phyloP scores from a whole-genome alignment of 2,329 filamentous ascomycete species.

The Colletotrichum zoysiae region DNA sequence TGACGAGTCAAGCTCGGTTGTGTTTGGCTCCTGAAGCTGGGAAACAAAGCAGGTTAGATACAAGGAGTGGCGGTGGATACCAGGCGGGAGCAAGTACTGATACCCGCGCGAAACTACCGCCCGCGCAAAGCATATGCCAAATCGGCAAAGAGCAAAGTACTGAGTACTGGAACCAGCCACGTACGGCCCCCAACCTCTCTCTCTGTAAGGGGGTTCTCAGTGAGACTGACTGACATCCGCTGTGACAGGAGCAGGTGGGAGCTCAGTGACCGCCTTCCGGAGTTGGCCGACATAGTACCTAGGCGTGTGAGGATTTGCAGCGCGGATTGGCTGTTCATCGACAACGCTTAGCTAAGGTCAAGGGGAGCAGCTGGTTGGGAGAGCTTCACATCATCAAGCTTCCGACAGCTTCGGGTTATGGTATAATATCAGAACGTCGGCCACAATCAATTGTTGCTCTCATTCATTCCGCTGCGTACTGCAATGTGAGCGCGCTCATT shows the following conservation, averaged over 20 bases:
- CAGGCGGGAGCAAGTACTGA: slow-evolving; percentile 3
- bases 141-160: background rate
- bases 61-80: slow-evolving; percentile 36
- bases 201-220: slow-evolving; percentile 17
- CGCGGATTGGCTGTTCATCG: slow-evolving; percentile 7
- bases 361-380: slow-evolving; percentile 3
- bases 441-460: background rate
- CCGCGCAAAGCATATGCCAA: background rate
- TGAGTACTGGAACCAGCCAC: slow-evolving; percentile 28
- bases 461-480: background rate
- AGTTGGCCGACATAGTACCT: slow-evolving; percentile 10
- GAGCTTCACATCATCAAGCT: slow-evolving; percentile 10
- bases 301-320: slow-evolving; percentile 9
- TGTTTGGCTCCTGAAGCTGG: slow-evolving; percentile 39
- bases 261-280: slow-evolving; percentile 36
- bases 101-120: slow-evolving; percentile 13
- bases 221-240: slow-evolving; percentile 12
- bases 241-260: slow-evolving; percentile 13
- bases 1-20: slow-evolving; percentile 38
- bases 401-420: slow-evolving; percentile 7
- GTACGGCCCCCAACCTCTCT: slow-evolving; percentile 16
- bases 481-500: slow-evolving; percentile 26
- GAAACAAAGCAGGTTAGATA: slow-evolving; percentile 40
- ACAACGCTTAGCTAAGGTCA: slow-evolving; percentile 10
- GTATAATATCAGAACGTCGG: slow-evolving; percentile 1